Base-by-base conservation (phyloP, 768 basidiomycete species). In the Glaciozyma antarctica region DNA sequence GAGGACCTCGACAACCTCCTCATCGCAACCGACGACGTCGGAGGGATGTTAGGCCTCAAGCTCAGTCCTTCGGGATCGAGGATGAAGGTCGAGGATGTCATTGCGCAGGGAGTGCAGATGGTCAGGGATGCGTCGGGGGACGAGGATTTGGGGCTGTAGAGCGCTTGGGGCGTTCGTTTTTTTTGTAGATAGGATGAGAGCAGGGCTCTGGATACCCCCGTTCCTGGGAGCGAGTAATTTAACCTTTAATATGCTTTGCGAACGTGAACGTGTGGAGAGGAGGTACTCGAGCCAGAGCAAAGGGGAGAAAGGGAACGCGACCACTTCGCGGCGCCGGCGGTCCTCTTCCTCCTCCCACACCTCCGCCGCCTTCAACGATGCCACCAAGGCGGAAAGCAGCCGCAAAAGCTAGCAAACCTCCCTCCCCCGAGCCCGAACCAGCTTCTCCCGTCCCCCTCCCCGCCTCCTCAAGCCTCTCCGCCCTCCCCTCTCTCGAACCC, bases 1-100 rank as follows among this genome's bases (percentile, higher is more conserved):
- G 88, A 91, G 71, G 95, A 99, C 74, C 84, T 98, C 64, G 95
- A 99, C 78, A 78, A 79, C 17, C 78, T 98, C 34, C 80, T 99
- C 56, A 78, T 82, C 51, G 93, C 94, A 12, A 90, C 87, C 73
- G 90, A 95, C 76, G 93, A 95, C 77, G 80, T 98, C 66, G 95
- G 95, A 32, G 87, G 88, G 73, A 75, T 88, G 32, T 78, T 99
- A 69, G 92, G 94, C 77, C 78, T 97, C 77, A 97, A 95, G 79
- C 86, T 92, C 75, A 86, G 85, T 3, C 75, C 74, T 49, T 66
- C 71, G 19, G 78, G 78, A 4, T 85, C 88, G 75, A 80, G 66
- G 41, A 59, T 56, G 61, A 34, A 58, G 30, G 43, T 71, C 34
- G 70, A 71, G 24, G 64, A 71, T 17, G 70, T 68, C 4, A 65